A percentile compares a stretch with the other conserved stretches of the same genome.
Conservation (phyloP, 495 filamentous ascomycete genomes). For the Penicillium angulare region DNA sequence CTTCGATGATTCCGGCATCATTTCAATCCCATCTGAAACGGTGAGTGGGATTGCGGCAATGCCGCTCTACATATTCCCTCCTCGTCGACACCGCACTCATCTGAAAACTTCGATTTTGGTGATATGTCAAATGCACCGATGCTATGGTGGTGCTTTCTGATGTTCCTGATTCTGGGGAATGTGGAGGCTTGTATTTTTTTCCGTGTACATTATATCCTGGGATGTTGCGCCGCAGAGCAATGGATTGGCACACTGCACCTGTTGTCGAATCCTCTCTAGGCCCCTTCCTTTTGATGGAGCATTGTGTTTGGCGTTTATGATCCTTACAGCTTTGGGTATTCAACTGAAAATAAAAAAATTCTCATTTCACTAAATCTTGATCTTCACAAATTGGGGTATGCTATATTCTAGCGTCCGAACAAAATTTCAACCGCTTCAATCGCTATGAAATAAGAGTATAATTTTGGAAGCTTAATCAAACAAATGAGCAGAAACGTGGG, state of each 20-base stretch:
- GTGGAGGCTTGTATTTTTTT: conserved; percentile 1
- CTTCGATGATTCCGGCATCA: no score
- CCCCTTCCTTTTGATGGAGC: conserved; percentile 26
- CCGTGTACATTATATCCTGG: conserved; percentile 3
- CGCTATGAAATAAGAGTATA: no score
- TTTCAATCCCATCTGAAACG: no score
- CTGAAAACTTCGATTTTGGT: no score
- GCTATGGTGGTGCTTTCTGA: no score
- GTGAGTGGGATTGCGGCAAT: no score
- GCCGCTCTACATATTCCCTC: no score
- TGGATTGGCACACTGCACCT: background rate
- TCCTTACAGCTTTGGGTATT: conserved; percentile 25
- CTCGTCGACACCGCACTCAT: no score
- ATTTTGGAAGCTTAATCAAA: no score
- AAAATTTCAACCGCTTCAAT: no score
- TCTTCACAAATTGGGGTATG: background rate
- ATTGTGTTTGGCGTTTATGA: conserved; percentile 29
- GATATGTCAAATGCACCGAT: no score
- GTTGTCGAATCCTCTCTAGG: background rate
- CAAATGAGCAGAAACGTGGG: no score
- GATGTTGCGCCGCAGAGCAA: background rate
- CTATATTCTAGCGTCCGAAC: background rate
- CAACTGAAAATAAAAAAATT: conserved; percentile 25
- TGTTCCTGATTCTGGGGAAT: background rate
- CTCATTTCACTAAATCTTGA: conserved; percentile 3